These are phyloP conservation scores for Penicillium sp. DNA, from an alignment of 2,329 filamentous ascomycete species.

Conservation along the genomic window DNA sequence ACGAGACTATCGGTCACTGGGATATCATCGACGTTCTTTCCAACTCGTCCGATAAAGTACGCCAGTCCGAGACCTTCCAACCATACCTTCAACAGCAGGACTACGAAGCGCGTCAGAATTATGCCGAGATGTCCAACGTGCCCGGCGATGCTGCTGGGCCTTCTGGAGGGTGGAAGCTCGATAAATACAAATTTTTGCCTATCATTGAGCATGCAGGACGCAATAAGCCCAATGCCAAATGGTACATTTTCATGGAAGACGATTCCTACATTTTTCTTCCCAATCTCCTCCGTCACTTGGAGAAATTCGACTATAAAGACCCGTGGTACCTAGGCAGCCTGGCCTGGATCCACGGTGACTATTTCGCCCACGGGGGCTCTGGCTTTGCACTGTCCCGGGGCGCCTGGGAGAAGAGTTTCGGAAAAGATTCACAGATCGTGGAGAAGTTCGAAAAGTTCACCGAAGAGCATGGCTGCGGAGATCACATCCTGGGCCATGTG, in stretches of 20 bases:
- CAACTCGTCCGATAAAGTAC: slow-evolving; percentile 25
- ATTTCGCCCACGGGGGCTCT: slow-evolving; percentile 61
- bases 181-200: slow-evolving; percentile 66
- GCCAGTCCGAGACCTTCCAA: slow-evolving; percentile 21
- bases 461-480: slow-evolving; percentile 55
- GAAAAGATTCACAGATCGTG: slow-evolving; percentile 50
- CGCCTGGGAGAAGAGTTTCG: slow-evolving; percentile 54
- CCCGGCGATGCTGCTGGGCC: slow-evolving; percentile 25
- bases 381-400: slow-evolving; percentile 56
- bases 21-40: slow-evolving; percentile 31
- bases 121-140: slow-evolving; percentile 27
- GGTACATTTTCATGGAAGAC: slow-evolving; percentile 64
- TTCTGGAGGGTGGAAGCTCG: slow-evolving; percentile 55
- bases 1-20: slow-evolving; percentile 29
- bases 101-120: slow-evolving; percentile 30
- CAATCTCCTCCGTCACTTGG: slow-evolving; percentile 49
- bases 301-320: slow-evolving; percentile 48
- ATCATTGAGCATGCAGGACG: slow-evolving; percentile 59
- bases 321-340: slow-evolving; percentile 58
- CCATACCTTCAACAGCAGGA: slow-evolving; percentile 29
- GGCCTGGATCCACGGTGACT: slow-evolving; percentile 48
- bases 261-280: slow-evolving; percentile 60
- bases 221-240: slow-evolving; percentile 57
- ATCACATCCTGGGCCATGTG: slow-evolving; percentile 54
- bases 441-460: slow-evolving; percentile 51